Evolutionary conservation across 164 flowering plant genomes (phyloP).

Genomic region (Umbellularia californica): DNA sequence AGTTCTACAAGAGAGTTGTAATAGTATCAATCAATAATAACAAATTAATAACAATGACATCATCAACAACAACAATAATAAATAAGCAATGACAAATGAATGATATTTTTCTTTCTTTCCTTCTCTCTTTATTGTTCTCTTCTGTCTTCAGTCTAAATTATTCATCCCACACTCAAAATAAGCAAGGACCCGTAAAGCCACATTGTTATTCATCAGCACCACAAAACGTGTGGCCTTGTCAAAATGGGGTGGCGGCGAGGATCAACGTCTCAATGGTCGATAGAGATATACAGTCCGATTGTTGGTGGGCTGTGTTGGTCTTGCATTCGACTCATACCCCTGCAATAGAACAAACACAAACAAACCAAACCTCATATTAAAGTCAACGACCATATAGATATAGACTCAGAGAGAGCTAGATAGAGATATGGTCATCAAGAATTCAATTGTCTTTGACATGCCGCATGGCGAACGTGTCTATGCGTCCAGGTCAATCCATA

Average conservation of each 20-base stretch:
- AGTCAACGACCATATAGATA: too few species aligned
- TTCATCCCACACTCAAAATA: too few species aligned
- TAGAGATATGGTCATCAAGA: neutral
- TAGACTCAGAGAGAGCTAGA: neutral
- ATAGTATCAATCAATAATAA: too few species aligned
- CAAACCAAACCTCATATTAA: too few species aligned
- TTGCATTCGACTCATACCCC: conserved; percentile 12
- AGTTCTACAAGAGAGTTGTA: too few species aligned
- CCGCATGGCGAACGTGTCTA: neutral
- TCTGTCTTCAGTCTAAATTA: too few species aligned
- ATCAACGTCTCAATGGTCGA: neutral
- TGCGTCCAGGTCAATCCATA: neutral
- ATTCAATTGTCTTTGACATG: neutral
- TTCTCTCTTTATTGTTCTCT: neutral
- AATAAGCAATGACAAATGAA: too few species aligned
- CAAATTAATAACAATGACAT: too few species aligned
- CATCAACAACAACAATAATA: too few species aligned
- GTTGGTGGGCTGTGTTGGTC: conserved; percentile 9
- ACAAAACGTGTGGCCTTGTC: neutral
- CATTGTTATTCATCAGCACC: neutral
- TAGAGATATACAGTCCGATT: neutral
- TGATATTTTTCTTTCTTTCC: neutral
- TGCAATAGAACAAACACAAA: neutral
- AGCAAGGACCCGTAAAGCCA: neutral
- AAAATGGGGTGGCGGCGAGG: neutral